Conservation (phyloP, 805 yeast species). For the Metschnikowia koreensis region DNA sequence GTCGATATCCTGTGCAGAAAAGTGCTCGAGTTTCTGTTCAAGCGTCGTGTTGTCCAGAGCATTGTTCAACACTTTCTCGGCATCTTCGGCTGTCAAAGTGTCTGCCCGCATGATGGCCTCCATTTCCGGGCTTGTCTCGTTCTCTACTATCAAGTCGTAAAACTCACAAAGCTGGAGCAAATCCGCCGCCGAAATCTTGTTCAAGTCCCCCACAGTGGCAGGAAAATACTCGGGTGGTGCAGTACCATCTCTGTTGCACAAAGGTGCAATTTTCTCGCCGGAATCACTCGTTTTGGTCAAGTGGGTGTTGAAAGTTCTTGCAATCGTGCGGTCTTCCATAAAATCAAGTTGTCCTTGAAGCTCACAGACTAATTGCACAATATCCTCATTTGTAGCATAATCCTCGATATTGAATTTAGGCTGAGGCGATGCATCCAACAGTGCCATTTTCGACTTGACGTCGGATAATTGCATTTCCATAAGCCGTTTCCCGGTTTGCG, state of each 20-base stretch:
- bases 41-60: slow-evolving; percentile 2
- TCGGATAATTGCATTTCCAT: slow-evolving; percentile 63
- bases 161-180: slow-evolving; percentile 61
- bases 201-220: slow-evolving; percentile 51
- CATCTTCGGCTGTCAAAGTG: slow-evolving; percentile 16
- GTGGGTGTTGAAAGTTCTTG: slow-evolving; percentile 65
- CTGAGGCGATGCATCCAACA: slow-evolving; percentile 14
- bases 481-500: slow-evolving; percentile 78
- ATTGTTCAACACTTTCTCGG: slow-evolving; percentile 13
- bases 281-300: slow-evolving; percentile 38
- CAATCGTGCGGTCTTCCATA: slow-evolving; percentile 72
- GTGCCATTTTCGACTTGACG: slow-evolving; percentile 33
- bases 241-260: slow-evolving; percentile 79
- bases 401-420: slow-evolving; percentile 47
- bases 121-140: slow-evolving; percentile 14
- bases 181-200: slow-evolving; percentile 41
- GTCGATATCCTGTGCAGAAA: slow-evolving; percentile 48
- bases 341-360: slow-evolving; percentile 82
- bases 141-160: slow-evolving; percentile 65
- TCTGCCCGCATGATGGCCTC: slow-evolving; percentile 14
- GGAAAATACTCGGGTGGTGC: slow-evolving; percentile 61
- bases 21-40: slow-evolving; percentile 20
- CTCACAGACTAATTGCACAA: slow-evolving; percentile 84
- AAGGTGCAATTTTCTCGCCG: slow-evolving; percentile 51
- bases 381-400: slow-evolving; percentile 76